These are phyloP conservation scores for Mucuna pruriens DNA, from an alignment of 306 rosid genomes.

Conservation along the genomic window DNA sequence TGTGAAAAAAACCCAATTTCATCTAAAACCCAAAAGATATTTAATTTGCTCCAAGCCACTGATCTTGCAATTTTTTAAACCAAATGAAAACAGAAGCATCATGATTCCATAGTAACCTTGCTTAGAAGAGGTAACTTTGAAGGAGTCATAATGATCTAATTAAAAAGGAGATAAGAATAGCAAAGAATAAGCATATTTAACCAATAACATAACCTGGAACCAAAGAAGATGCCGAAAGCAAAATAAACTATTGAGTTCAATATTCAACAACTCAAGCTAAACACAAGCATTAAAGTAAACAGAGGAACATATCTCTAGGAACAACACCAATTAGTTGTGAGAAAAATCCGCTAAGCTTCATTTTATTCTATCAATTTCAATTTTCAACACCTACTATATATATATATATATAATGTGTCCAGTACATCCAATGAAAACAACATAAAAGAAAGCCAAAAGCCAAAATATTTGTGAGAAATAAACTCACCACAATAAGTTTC, in stretches of 20 bases:
- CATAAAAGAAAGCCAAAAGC: constrained; percentile 24
- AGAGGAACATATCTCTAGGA: not conserved
- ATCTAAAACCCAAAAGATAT: constrained; percentile 13
- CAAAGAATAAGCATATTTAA: not conserved
- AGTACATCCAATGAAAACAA: constrained; percentile 1
- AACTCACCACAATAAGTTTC: constrained; percentile 79
- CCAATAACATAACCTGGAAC: constrained; percentile 13
- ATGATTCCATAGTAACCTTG: not conserved
- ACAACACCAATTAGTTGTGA: not conserved
- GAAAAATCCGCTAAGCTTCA: not conserved
- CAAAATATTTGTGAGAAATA: constrained; percentile 27
- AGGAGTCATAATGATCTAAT: constrained; percentile 25
- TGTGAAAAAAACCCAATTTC: not conserved
- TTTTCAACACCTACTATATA: not conserved
- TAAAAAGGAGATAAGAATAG: constrained; percentile 1
- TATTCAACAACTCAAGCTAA: constrained; percentile 24
- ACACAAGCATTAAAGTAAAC: constrained; percentile 1
- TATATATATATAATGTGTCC: not conserved
- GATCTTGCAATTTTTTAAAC: constrained; percentile 23
- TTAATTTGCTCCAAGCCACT: constrained; percentile 15
- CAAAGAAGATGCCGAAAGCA: constrained; percentile 1
- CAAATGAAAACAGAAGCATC: constrained; percentile 16
- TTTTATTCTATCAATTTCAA: constrained; percentile 12
- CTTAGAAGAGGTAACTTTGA: constrained; percentile 18
- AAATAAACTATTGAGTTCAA: not conserved